These are phyloP conservation scores for Cladophialophora carrionii DNA, from an alignment of 2,329 filamentous ascomycete species.

Conservation along the genomic window DNA sequence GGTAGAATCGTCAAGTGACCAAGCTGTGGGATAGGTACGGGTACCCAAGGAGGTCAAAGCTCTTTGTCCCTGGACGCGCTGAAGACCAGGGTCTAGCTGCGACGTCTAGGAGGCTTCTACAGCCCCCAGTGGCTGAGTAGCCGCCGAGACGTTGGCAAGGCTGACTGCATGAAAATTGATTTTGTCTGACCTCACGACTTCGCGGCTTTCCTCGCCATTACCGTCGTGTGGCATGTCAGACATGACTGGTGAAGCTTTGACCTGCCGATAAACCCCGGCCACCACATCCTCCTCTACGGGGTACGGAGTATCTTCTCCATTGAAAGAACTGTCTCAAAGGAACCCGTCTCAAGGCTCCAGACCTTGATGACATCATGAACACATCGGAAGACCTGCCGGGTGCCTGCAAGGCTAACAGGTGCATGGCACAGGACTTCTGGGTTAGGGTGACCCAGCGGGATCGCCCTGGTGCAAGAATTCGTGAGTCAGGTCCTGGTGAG, in stretches of 20 bases:
- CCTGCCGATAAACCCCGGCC: background rate
- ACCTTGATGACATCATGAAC: background rate
- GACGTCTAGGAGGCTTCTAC: background rate
- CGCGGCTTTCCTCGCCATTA: background rate
- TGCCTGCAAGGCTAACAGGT: constrained; percentile 10
- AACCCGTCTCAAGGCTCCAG: background rate
- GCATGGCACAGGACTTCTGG: constrained; percentile 2
- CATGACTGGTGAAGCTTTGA: background rate
- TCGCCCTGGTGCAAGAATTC: background rate
- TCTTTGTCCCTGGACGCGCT: constrained; percentile 7
- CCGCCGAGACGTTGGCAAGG: background rate
- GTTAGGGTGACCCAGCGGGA: background rate
- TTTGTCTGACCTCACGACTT: background rate
- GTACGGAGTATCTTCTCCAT: background rate
- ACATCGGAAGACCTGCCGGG: background rate
- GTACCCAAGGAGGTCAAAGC: background rate
- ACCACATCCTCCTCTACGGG: background rate
- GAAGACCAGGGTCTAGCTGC: constrained; percentile 1
- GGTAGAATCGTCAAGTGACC: background rate
- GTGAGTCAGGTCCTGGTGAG: too few relatives aligned
- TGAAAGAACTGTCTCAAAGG: background rate
- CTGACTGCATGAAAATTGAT: background rate
- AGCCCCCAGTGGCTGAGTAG: constrained; percentile 1
- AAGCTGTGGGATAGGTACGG: background rate
- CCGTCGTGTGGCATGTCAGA: background rate